Percentiles rank a stretch among this genome's conserved stretches.
phyloP scores from a whole-genome alignment of 371 early-diverging fungal genomes.

The Apophysomyces elegans region DNA sequence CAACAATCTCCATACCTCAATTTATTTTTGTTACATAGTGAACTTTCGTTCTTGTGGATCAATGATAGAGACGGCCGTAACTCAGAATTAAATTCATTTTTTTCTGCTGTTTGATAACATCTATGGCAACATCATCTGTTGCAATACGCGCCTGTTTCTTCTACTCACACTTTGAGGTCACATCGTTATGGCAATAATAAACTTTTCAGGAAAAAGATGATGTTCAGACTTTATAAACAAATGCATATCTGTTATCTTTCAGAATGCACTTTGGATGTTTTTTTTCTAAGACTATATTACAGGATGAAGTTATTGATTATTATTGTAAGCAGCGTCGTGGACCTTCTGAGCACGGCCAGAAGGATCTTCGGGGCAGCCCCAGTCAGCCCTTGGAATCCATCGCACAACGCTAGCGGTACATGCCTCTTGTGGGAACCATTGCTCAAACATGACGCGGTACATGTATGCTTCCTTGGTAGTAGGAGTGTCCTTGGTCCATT shows the following conservation, averaged over 20 bases:
- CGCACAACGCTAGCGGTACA: constrained; percentile 88
- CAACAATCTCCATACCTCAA: too few relatives aligned
- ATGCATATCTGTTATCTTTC: neutral
- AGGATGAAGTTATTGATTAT: neutral
- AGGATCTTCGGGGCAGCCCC: constrained; percentile 97
- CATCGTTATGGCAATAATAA: neutral
- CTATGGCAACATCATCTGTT: too few relatives aligned
- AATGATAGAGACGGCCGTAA: too few relatives aligned
- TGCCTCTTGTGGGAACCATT: constrained; percentile 88
- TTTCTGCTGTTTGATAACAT: too few relatives aligned
- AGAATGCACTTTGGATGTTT: neutral
- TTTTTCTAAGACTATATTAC: constrained; percentile 1
- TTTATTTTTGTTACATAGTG: too few relatives aligned
- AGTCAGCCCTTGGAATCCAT: constrained; percentile 96
- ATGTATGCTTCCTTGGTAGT: constrained; percentile 95
- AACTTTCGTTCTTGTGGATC: too few relatives aligned
- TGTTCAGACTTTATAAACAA: constrained; percentile 1
- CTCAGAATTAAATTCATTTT: too few relatives aligned
- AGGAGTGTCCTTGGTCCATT: constrained; percentile 90
- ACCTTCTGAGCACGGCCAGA: constrained; percentile 95
- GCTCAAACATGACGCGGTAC: constrained; percentile 92
- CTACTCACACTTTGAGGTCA: too few relatives aligned
- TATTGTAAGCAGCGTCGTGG: constrained; percentile 43
- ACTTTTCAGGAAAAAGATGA: neutral
- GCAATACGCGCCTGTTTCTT: too few relatives aligned